Base-by-base conservation (phyloP, 768 basidiomycete genomes). In the Antrodiella citrinella region DNA sequence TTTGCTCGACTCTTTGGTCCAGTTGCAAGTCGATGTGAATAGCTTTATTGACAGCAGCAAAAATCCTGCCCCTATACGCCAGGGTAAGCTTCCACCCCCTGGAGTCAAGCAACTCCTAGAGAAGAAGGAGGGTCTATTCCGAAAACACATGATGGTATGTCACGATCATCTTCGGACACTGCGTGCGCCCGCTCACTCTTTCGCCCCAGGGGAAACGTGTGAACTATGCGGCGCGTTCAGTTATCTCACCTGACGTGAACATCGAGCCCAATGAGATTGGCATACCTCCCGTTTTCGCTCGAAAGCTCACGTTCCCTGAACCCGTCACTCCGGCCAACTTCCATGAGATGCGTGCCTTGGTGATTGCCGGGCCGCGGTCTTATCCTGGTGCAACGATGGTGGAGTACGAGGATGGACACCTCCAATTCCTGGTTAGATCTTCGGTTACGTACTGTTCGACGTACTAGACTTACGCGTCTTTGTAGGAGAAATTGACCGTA, bases 201-300 rank as follows among this genome's bases (percentile, higher is more conserved):
- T n/a, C n/a, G n/a, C n/a, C 45, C 24, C 51, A 97, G 94, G 96
- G 96, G 9, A 99, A 99, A 74, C 93, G 96, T 62, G 96, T 99
- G 54, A 98, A 99, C 67, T 96, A 95, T 65, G 94, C 96, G 39
- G 96, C 96, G 19, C 93, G 96, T 55, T 99, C 96, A n/a, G 96
- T 99, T 62, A 99, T 99, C 57, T 99, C 96, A 15, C 96, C 96
- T 10, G 96, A 99, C 63, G 89, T 97, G 59, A 98, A 98, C 67
- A 98, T 99, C 57, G 96, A 99, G 67, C 91, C 96, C 24, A 94
- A 91, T 65, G 96, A 99, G 67, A 99, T 99, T 50, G 96, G 96
- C 38, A 82, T 99, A 22, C 96, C 96, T 4, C 96, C 96, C 24
- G 88, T 98, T 45, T 99, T 99, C 64, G 96, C 96, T 1, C 80